phyloP scores from a whole-genome alignment of 148 eudicot genomes.

The Amaranthus hypochondriacus region DNA sequence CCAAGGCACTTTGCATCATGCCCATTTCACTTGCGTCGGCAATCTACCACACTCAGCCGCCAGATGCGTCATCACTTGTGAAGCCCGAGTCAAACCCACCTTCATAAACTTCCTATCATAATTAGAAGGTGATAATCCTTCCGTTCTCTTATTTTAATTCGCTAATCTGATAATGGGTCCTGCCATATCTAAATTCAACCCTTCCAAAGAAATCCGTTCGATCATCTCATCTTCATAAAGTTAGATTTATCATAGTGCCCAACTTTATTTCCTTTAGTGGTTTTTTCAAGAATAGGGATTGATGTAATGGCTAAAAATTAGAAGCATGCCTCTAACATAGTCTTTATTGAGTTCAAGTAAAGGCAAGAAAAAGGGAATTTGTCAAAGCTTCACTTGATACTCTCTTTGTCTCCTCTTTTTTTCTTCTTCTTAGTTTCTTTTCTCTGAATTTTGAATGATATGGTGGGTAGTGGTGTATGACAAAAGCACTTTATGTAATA shows the following conservation, averaged over 20 bases:
- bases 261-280: constrained; percentile 27
- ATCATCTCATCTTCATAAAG: constrained; percentile 31
- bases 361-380: constrained; percentile 29
- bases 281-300: constrained; percentile 41
- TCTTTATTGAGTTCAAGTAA: constrained; percentile 45
- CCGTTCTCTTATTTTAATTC: constrained; percentile 17
- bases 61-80: constrained; percentile 50
- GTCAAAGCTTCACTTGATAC: constrained; percentile 45
- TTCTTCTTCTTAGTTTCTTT: neutral
- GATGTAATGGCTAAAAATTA: constrained; percentile 35
- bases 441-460: constrained; percentile 22
- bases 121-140: constrained; percentile 15
- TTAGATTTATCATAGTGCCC: constrained; percentile 40
- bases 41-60: constrained; percentile 81
- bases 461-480: constrained; percentile 53
- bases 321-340: constrained; percentile 21
- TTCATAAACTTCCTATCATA: constrained; percentile 25
- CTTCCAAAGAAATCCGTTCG: constrained; percentile 19
- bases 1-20: constrained; percentile 97
- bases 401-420: constrained; percentile 21
- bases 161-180: constrained; percentile 22
- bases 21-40: constrained; percentile 94
- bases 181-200: constrained; percentile 20
- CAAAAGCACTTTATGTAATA: constrained; percentile 46
- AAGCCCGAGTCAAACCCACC: constrained; percentile 73